Percentiles rank a stretch among this genome's conserved stretches.
phyloP scores from a whole-genome alignment of 768 basidiomycete species.

The Trametes elegans region DNA sequence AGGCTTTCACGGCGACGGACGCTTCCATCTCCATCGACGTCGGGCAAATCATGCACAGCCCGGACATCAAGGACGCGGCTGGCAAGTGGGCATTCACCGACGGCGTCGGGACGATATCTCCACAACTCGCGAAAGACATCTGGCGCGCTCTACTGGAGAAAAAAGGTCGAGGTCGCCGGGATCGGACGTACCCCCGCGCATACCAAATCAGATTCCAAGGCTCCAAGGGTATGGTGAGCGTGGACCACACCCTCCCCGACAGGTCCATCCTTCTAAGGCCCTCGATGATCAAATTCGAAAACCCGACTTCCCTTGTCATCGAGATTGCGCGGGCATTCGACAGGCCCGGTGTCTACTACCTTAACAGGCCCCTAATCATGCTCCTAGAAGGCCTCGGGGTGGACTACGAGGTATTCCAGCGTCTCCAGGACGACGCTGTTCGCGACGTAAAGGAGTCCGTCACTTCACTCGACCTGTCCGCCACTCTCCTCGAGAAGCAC shows the following conservation, averaged over 20 bases:
- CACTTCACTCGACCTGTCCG: conserved; percentile 42
- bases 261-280: conserved; percentile 49
- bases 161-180: conserved; percentile 35
- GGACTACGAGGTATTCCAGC: conserved; percentile 49
- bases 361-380: conserved; percentile 69
- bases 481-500: conserved; percentile 49
- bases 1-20: conserved; percentile 75
- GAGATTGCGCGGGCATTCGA: conserved; percentile 69
- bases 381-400: conserved; percentile 59
- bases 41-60: conserved; percentile 39
- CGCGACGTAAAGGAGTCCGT: conserved; percentile 43
- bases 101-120: conserved; percentile 66
- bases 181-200: conserved; percentile 43
- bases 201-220: conserved; percentile 63
- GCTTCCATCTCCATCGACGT: conserved; percentile 43
- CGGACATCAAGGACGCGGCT: conserved; percentile 44
- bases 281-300: conserved; percentile 71
- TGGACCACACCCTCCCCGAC: conserved; percentile 53
- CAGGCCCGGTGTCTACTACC: conserved; percentile 52
- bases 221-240: conserved; percentile 63
- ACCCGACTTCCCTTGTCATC: conserved; percentile 43
- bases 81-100: conserved; percentile 58
- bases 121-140: conserved; percentile 50
- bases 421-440: conserved; percentile 53
- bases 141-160: conserved; percentile 39